Base-by-base conservation (phyloP, 2,329 filamentous ascomycete genomes). In the Epichloe amarillans region DNA sequence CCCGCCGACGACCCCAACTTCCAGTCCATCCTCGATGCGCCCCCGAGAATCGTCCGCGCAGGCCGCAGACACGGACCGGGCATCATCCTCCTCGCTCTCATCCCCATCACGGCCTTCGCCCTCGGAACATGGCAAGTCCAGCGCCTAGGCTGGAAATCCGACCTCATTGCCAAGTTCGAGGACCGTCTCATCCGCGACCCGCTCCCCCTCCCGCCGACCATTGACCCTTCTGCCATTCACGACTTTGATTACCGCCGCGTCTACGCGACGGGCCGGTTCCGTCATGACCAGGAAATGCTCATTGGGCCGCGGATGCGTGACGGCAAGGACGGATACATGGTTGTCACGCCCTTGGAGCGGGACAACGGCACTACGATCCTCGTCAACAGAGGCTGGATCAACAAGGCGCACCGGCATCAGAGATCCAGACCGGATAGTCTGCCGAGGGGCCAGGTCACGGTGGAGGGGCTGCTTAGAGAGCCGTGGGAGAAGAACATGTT, bases 401-500 rank as follows among this genome's bases (percentile, higher is more conserved):
- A 80, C 43, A 91, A 88, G 73, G 82, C 82, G 57, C 74, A 85
- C 60, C 77, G 77, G 50, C 69, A 78, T 53, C 84, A 90, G 69
- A 71, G 71, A 57, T 71, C 88, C 45, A 70, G 88, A 23, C 71
- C 76, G 0, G 77, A 81, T 23, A 81, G 82, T 1, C 58, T 97
- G 57, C 84, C 86, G 0, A 65, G 62, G 46, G 88, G 82, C 0
- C 80, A 85, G 60, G 83, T 97, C 10, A 78, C 76, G 0, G 82
- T 98, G 2, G 83, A 95, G 69, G 93, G 93, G 0, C 62, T 98
- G 64, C 65, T 98, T 64, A 72, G 93, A 53, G 82, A 93, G 70
- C 91, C 91, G 8, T 95, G 88, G 80, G 93, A 95, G 77, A 95
- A 91, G 76, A 98, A 98, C 66, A 85, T 90, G 78, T 98, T 98